A percentile compares a stretch with the other conserved stretches of the same genome.
These are phyloP conservation scores for Urostyla sp. DNA, from an alignment of 73 alveolate species.

Conservation along the genomic window DNA sequence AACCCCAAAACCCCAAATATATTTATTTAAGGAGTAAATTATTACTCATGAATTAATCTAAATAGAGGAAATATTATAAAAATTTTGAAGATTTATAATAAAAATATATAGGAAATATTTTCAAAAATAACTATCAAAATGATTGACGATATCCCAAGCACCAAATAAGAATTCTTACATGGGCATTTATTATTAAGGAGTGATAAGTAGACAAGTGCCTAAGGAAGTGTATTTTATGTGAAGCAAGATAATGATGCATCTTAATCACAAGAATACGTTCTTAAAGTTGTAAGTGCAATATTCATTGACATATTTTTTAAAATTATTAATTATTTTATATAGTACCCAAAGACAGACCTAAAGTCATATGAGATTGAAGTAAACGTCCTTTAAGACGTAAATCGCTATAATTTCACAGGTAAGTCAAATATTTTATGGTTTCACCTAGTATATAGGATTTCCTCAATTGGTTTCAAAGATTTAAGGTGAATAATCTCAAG, in stretches of 20 bases:
- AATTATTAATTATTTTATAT: background rate
- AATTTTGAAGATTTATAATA: no score
- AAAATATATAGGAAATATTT: no score
- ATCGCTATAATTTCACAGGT: background rate
- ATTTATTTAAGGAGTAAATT: no score
- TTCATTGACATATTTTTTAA: background rate
- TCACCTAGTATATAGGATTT: background rate
- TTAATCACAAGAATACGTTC: constrained; percentile 11
- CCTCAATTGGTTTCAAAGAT: constrained; percentile 23
- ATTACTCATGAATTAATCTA: no score
- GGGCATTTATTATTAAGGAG: background rate
- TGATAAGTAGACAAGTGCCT: constrained; percentile 43
- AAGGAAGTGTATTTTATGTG: constrained; percentile 56
- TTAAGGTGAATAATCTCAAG: constrained; percentile 8
- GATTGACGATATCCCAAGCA: no score
- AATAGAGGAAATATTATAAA: no score
- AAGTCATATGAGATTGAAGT: constrained; percentile 10
- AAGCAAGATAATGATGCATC: background rate
- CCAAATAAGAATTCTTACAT: constrained; percentile 25
- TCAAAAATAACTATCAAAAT: no score
- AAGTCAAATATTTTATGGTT: background rate
- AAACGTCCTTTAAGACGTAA: constrained; percentile 1
- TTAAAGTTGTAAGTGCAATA: constrained; percentile 35
- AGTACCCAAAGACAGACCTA: constrained; percentile 20
- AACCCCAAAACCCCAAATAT: no score